Base-by-base conservation (phyloP, 352 stramenopile species). In the Globisporangium radiosum region DNA sequence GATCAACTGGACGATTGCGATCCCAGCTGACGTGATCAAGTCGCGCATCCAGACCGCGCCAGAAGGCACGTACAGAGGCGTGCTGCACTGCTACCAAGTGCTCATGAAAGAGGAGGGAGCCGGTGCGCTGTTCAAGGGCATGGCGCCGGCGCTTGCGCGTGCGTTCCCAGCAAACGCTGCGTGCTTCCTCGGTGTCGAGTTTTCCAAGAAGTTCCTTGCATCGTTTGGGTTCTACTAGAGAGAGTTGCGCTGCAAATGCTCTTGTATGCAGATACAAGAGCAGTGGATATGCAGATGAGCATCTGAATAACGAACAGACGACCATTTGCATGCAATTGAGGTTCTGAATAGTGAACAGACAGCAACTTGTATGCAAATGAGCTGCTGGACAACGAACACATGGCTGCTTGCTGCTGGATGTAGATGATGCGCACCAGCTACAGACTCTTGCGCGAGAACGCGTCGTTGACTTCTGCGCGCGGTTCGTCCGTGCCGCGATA, bases 1-100 rank as follows among this genome's bases (percentile, higher is more conserved):
- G 64, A 85, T 97, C 65, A 98, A 97, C 74, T 99, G 96, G 96
- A 76, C 78, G 40, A 88, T 98, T 17, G 84, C 87, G 25, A 98
- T 99, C 59, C 95, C 96, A 36, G 77, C 94, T 1, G 96, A 99
- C 77, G 92, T 98, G 43, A 76, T 99, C 66, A 99, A 99, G 79
- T 98, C 86, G 47, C 82, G 95, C 66, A 98, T 96, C 70, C 96
- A 99, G 75, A 97, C 95, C 0, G 95, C 95, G 14, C 92, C 95
- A 13, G 95, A 98, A 49, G 95, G 95, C 42, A 98, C 83, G 52
- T 98, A 98, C 75, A 87, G 73, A 36, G 90, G 92, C 49, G 82
- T 98, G 38, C 48, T 76, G 52, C 89, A 98, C 69, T 97, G 97
- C 55, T 92, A 91, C 69, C 74, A 91, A 63, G 79, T 97, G 57